Evolutionary conservation across 352 stramenopile species (phyloP), one percentile per base, ranked within the genome.

Genomic region (Pythium scleroteichum): DNA sequence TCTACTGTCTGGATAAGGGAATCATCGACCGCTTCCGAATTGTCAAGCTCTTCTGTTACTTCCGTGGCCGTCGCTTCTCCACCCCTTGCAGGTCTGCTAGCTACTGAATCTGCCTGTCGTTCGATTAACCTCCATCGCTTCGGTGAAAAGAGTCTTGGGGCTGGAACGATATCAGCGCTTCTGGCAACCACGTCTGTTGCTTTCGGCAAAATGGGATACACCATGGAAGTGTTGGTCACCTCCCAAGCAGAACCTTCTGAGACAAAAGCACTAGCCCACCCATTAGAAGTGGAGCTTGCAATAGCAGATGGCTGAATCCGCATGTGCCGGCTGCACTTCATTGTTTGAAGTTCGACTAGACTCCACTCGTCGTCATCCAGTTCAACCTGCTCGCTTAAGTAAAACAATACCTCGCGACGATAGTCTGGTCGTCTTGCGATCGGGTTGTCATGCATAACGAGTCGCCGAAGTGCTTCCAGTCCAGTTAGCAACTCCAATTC

Each of bases 401-500:
- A 94, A 38, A 95, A 94, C 1, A 94, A 48, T 17, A 93, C 77
- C 53, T 95, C 85, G 22, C 87, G 75, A 38, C 87, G 73, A 58
- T 94, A 92, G 33, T 95, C 87, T 9, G 87, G 79, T 23, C 82
- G 72, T 5, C 68, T 61, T 19, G 83, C 68, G 33, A 95, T 80
- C 17, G 83, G 85, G 38, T 95, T 95, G n/a, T 87, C 82, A 44
- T 75, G 71, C 47, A 95, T 59, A 10, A 79, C 72, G n/a, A 94
- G 49, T 3, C 64, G 64, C 4, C 53, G 60, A 1, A 95, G 72
- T 20, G 65, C 64, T 4, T 46, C 42, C n/a, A 93, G 35, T 26
- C 56, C 58, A 6, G 55, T 72, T 16, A 95, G 53, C 3, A 84
- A 54, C 56, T 88, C 80, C 0, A 92, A 50, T 33, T 90, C 79